phyloP scores from a whole-genome alignment of 1,284 basidiomycete species.

The Pseudozyma thailandica region DNA sequence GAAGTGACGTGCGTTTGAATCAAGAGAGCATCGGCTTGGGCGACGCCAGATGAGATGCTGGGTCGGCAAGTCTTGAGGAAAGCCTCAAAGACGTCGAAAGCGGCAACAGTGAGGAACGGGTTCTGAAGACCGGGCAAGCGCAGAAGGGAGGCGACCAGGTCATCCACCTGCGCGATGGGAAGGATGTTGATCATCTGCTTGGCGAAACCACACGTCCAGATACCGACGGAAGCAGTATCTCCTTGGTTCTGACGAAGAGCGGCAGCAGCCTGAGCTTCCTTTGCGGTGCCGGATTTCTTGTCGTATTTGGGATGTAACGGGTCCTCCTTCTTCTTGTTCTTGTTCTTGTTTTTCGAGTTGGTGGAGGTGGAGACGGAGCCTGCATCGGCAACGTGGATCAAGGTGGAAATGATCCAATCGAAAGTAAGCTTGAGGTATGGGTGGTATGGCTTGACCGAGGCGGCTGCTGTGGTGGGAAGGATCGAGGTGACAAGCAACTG shows the following conservation, averaged over 20 bases:
- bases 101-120: conserved; percentile 63
- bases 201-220: conserved; percentile 63
- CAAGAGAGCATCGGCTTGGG: conserved; percentile 33
- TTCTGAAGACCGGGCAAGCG: conserved; percentile 62
- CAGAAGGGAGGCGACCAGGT: conserved; percentile 52
- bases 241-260: conserved; percentile 58
- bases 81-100: conserved; percentile 65
- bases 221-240: conserved; percentile 59
- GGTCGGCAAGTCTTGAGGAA: conserved; percentile 60
- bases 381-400: conserved; percentile 77
- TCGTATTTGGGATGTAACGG: conserved; percentile 66
- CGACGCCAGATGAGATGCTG: conserved; percentile 25
- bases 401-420: conserved; percentile 79
- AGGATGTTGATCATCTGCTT: conserved; percentile 55
- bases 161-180: conserved; percentile 47
- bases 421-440: conserved; percentile 82
- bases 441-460: conserved; percentile 73
- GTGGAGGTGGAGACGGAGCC: conserved; percentile 70
- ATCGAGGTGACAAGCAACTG: conserved; percentile 85
- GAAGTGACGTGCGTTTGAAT: conserved; percentile 32
- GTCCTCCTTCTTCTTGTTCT: conserved; percentile 74
- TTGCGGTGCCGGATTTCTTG: conserved; percentile 61
- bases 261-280: conserved; percentile 56
- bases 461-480: conserved; percentile 44
- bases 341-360: conserved; percentile 70